These are phyloP conservation scores for Lactuca saligna DNA, from an alignment of 129 eudicot species.

Conservation along the genomic window DNA sequence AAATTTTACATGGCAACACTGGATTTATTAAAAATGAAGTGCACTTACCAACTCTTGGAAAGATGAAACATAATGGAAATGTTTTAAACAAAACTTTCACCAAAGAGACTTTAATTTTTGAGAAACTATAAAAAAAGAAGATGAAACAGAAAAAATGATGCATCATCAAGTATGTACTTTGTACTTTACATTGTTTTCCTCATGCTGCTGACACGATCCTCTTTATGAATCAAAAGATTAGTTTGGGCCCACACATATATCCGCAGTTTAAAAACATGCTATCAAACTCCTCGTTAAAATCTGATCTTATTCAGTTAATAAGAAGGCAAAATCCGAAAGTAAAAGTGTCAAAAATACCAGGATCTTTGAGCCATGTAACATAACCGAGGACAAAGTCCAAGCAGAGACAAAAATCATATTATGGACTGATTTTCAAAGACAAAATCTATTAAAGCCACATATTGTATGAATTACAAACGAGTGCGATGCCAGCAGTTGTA, in stretches of 20 bases:
- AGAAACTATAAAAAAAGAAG: neutral
- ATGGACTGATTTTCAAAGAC: neutral
- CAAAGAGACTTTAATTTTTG: neutral
- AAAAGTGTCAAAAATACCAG: neutral
- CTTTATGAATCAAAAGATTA: constrained; percentile 2
- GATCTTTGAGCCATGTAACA: neutral
- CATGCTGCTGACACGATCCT: neutral
- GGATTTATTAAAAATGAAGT: neutral
- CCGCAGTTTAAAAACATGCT: neutral
- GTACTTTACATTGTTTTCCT: constrained; percentile 10
- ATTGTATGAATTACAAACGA: constrained; percentile 3
- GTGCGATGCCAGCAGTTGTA: constrained; percentile 12
- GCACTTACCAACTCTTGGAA: neutral
- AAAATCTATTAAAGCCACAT: neutral
- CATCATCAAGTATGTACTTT: neutral
- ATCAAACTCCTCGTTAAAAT: neutral
- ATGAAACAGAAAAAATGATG: neutral
- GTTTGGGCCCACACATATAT: neutral
- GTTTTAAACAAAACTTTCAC: constrained; percentile 8
- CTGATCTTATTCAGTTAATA: neutral
- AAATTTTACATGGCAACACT: neutral
- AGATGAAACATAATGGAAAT: constrained; percentile 13
- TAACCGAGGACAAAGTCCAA: too few species aligned
- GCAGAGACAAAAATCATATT: neutral
- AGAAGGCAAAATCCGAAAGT: neutral